phyloP scores from a whole-genome alignment of 768 basidiomycete species.

The Tremella fuciformis region DNA sequence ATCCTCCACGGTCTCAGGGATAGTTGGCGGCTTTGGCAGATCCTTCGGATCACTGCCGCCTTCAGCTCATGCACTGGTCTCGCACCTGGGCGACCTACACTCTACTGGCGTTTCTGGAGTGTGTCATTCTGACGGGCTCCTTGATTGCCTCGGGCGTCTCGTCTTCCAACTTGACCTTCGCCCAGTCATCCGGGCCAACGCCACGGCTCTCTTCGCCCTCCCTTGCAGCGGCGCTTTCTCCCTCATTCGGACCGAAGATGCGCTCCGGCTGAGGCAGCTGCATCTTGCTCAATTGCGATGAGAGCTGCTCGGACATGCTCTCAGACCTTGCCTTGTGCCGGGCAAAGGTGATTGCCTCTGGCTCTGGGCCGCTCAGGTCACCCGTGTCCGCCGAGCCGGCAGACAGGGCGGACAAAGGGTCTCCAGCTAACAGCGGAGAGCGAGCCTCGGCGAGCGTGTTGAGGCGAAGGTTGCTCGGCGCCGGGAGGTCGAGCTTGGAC shows the following conservation, averaged over 20 bases:
- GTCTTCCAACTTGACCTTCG: constrained; percentile 47
- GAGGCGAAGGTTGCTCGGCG: constrained; percentile 33
- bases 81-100: constrained; percentile 26
- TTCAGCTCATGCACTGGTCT: neutral
- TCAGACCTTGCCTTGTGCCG: constrained; percentile 38
- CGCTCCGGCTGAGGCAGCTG: constrained; percentile 50
- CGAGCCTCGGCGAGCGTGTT: constrained; percentile 15
- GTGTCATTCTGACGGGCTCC: constrained; percentile 43
- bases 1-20: neutral
- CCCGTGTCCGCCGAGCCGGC: constrained; percentile 26
- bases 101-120: constrained; percentile 41
- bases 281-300: constrained; percentile 43
- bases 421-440: neutral
- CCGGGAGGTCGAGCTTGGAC: constrained; percentile 47
- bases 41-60: neutral
- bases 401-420: constrained; percentile 8
- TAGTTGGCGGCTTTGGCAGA: constrained; percentile 8
- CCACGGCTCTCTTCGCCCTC: constrained; percentile 27
- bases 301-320: constrained; percentile 47
- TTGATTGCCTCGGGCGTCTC: constrained; percentile 50
- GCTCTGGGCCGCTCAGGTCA: constrained; percentile 47
- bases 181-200: constrained; percentile 49
- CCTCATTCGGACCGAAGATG: constrained; percentile 47
- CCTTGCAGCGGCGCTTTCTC: constrained; percentile 23
- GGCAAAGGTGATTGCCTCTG: constrained; percentile 43